Conservation (phyloP, 1,284 basidiomycete species). For the Moesziomyces sp. region DNA sequence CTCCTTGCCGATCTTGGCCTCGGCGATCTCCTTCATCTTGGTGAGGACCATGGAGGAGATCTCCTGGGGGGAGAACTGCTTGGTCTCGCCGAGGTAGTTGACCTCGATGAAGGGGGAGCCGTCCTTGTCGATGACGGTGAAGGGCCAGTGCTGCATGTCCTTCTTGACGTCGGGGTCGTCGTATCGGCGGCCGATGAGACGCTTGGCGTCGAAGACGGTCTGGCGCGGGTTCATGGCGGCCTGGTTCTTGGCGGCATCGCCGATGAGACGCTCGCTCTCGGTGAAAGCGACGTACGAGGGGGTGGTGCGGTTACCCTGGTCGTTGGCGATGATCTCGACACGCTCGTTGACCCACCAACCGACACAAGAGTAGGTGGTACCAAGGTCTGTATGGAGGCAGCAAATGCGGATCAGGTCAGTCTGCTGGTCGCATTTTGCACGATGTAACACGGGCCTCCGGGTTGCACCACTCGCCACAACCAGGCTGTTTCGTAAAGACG, state of each 20-base stretch:
- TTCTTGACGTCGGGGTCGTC: conserved; percentile 77
- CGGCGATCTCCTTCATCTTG: conserved; percentile 92
- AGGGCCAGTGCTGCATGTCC: conserved; percentile 80
- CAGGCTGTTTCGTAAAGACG: no score
- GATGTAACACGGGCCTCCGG: no score
- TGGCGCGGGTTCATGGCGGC: conserved; percentile 94
- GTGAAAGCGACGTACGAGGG: conserved; percentile 99
- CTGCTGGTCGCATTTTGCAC: neutral
- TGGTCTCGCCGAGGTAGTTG: conserved; percentile 74
- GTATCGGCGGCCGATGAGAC: conserved; percentile 94
- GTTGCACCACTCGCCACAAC: no score
- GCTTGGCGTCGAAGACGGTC: conserved; percentile 73
- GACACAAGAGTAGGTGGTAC: conserved; percentile 87
- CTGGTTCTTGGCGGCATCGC: conserved; percentile 76
- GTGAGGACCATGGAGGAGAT: conserved; percentile 98
- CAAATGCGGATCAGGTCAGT: conserved; percentile 1
- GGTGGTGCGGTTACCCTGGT: conserved; percentile 92
- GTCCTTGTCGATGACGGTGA: conserved; percentile 74
- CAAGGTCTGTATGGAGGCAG: conserved; percentile 64
- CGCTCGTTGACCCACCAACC: conserved; percentile 66
- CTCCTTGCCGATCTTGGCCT: conserved; percentile 75
- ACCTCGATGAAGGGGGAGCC: conserved; percentile 73
- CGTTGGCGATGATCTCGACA: conserved; percentile 69
- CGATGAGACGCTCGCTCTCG: conserved; percentile 95
- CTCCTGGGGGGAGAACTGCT: conserved; percentile 75